Conservation (phyloP, 306 rosid genomes). For the Casuarina cunninghamiana region DNA sequence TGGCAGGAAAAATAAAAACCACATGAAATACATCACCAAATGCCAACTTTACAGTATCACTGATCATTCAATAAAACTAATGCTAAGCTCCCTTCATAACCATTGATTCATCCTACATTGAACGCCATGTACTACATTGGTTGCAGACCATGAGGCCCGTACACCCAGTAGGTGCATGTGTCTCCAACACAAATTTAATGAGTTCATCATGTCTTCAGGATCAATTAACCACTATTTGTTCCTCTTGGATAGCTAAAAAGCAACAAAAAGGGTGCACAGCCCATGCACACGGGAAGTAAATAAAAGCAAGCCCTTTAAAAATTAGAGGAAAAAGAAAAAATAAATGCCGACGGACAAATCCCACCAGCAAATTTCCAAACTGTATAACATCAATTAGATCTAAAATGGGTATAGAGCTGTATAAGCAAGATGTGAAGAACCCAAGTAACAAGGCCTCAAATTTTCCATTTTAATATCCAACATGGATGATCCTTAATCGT, state of each 20-base stretch:
- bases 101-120: neutral
- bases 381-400: neutral
- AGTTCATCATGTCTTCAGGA: neutral
- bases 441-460: neutral
- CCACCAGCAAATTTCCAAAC: neutral
- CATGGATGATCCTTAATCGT: neutral
- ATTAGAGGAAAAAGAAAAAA: neutral
- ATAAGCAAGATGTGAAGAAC: neutral
- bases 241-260: neutral
- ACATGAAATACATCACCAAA: neutral
- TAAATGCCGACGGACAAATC: neutral
- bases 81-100: neutral
- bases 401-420: neutral
- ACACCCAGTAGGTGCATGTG: neutral
- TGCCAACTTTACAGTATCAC: neutral
- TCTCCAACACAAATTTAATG: neutral
- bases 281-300: neutral
- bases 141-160: neutral
- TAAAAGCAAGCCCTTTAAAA: neutral
- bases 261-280: neutral
- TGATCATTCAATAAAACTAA: neutral
- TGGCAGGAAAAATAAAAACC: constrained; percentile 15
- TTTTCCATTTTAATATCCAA: neutral
- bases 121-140: neutral
- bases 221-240: neutral